Percentiles rank a stretch among this genome's conserved stretches.
Conservation (phyloP, 768 basidiomycete species). For the Cystofilobasidium ferigula region DNA sequence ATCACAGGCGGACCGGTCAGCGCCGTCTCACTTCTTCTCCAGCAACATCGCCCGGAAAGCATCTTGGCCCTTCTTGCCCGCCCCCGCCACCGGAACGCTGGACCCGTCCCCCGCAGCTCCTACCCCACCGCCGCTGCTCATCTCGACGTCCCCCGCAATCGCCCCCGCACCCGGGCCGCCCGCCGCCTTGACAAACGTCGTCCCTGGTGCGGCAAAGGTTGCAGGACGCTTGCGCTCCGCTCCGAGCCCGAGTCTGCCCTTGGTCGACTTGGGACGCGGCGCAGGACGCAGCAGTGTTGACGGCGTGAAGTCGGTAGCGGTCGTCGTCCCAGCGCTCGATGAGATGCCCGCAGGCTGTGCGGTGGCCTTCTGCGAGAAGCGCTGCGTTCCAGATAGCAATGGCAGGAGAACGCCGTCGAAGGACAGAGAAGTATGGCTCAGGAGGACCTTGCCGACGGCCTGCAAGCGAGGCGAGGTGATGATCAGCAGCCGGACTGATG, state of each 20-base stretch:
- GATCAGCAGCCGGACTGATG: conserved; percentile 19
- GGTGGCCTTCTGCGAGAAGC: neutral
- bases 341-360: neutral
- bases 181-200: conserved; percentile 29
- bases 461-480: conserved; percentile 34
- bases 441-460: conserved; percentile 66
- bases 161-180: conserved; percentile 28
- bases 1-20: neutral
- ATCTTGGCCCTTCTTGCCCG: conserved; percentile 48
- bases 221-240: conserved; percentile 31
- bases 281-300: conserved; percentile 16
- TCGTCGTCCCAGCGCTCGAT: neutral
- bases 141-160: conserved; percentile 37
- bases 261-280: conserved; percentile 39
- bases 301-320: neutral
- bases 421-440: conserved; percentile 44
- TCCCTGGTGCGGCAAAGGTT: conserved; percentile 2
- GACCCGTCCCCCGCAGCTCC: too few relatives aligned
- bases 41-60: conserved; percentile 73
- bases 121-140: conserved; percentile 6
- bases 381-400: conserved; percentile 10
- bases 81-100: conserved; percentile 7
- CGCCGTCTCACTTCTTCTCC: conserved; percentile 28
- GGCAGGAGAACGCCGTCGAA: conserved; percentile 1
- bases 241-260: conserved; percentile 57